Base-by-base conservation (phyloP, 768 basidiomycete genomes). In the Rhodotorula paludigena region DNA sequence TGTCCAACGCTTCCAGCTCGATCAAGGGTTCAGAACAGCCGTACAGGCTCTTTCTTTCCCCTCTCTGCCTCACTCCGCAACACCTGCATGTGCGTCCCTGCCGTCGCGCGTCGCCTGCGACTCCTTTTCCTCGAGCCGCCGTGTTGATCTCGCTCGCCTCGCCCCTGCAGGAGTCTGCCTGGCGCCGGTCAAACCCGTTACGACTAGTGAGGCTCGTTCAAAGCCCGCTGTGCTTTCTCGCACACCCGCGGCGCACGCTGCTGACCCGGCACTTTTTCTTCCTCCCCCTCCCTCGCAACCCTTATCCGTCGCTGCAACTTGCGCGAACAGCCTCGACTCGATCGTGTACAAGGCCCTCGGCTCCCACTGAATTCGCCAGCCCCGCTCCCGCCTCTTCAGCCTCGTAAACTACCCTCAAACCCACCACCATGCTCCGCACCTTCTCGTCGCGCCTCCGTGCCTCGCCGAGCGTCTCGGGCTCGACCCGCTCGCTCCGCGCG, bases 351-450 rank as follows among this genome's bases (percentile, higher is more conserved):
- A 64, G 54, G 68, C 68, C 20, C 57, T 64, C 62, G 67, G 53
- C 54, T 32, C n/a, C n/a, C n/a, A 44, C 20, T 58, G 55, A 68
- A 48, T 32, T 23, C 1, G 20, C 51, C 28, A 21, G 2, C 28
- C 38, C 20, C 30, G 4, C 49, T 5, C 30, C 23, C 44, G 36
- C 45, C 38, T n/a, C 16, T 32, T 38, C n/a, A 25, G 36, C 56
- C 45, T 48, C 57, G 30, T 38, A 33, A 47, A 25, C 69, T 21
- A 21, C 41, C 25, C 49, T 32, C 48, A 30, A 16, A 18, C 36
- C n/a, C 38, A 30, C 41, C 49, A 60, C 12, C 66, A 72, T 72
- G 71, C 66, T 72, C 51, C 71, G 71, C 56, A 72, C 57, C 42
- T 54, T 72, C 64, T 53, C 71, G 38, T 62, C 66, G 33, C 66